Evolutionary conservation across 1,139 yeast genomes (phyloP), one percentile per base, ranked within the genome.

Genomic region (Geotrichum candidum): DNA sequence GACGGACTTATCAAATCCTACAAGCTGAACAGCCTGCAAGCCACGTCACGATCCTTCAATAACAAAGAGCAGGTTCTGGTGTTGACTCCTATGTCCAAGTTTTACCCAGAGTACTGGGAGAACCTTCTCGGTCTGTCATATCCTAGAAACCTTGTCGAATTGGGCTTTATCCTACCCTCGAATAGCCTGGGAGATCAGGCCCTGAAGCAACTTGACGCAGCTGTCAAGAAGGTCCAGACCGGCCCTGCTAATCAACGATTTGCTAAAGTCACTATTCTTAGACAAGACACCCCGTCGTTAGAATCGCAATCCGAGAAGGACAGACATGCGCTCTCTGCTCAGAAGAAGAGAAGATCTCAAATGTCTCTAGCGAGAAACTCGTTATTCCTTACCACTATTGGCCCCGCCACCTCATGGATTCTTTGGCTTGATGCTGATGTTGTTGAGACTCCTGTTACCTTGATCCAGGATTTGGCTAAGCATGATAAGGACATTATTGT

Each of bases 351-450:
- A 73, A 84, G 99, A 68, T 76, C 88, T 10, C 85, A 86, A 73
- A 92, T 94, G 98, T 96, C 97, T 1, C 77, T 90, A 65, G 97
- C 98, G 1, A 82, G 99, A 73, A 94, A 94, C 77, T 91, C 97
- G 50, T 78, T 94, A 63, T 80, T 94, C 55, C 90, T 91, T 75
- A 88, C 97, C n/a, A 84, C 97, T 1, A 78, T 94, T 58, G 87
- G 92, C 1, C 96, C 97, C 18, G 83, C 87, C 66, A 91, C 96
- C 6, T 84, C 96, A 35, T 94, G 99, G 99, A 87, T 92, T 35
- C 78, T 94, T 59, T 95, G 99, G 98, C 79, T 94, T 68, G 99
- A 94, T 76, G 86, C 96, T 2, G 99, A 94, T 76, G 87, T 94
- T 57, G 83, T 92, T 50, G 99, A 94, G 75, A 84, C 97, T 2